Percentiles rank a stretch among this genome's conserved stretches.
Evolutionary conservation across 2,329 filamentous ascomycete species (phyloP).

Genomic region (Colletotrichum trifolii): DNA sequence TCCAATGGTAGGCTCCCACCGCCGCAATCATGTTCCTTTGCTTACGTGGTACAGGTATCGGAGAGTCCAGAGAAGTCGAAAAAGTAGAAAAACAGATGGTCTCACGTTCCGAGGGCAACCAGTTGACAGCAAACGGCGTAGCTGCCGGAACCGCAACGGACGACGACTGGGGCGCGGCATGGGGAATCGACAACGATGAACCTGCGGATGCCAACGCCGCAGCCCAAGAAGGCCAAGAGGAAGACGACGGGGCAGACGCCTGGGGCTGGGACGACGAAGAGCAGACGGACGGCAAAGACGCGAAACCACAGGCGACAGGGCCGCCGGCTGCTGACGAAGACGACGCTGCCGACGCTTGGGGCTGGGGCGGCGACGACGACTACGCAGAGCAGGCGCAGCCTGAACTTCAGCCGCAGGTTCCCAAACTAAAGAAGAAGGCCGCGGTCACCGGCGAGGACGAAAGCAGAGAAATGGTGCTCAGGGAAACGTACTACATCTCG

Average conservation of each 20-base stretch:
- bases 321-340: conserved; percentile 51
- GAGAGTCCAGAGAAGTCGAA: conserved; percentile 77
- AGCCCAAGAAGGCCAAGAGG: conserved; percentile 38
- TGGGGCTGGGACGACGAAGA: conserved; percentile 89
- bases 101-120: conserved; percentile 72
- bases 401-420: conserved; percentile 39
- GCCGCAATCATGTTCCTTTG: neutral
- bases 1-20: conserved; percentile 58
- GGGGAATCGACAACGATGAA: conserved; percentile 74
- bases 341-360: conserved; percentile 77
- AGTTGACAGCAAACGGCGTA: conserved; percentile 67
- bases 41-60: conserved; percentile 55
- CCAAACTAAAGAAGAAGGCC: conserved; percentile 32
- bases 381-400: conserved; percentile 44
- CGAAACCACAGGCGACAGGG: conserved; percentile 36
- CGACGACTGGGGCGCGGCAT: conserved; percentile 81
- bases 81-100: conserved; percentile 86
- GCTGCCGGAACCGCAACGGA: conserved; percentile 53
- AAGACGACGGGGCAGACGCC: conserved; percentile 69
- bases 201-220: conserved; percentile 40
- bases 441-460: conserved; percentile 42
- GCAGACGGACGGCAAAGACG: conserved; percentile 45
- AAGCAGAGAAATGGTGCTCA: conserved; percentile 78
- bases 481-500: conserved; percentile 89
- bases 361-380: conserved; percentile 85